Conservation (phyloP, 805 yeast species). For the Spencermartinsiella europaea region DNA sequence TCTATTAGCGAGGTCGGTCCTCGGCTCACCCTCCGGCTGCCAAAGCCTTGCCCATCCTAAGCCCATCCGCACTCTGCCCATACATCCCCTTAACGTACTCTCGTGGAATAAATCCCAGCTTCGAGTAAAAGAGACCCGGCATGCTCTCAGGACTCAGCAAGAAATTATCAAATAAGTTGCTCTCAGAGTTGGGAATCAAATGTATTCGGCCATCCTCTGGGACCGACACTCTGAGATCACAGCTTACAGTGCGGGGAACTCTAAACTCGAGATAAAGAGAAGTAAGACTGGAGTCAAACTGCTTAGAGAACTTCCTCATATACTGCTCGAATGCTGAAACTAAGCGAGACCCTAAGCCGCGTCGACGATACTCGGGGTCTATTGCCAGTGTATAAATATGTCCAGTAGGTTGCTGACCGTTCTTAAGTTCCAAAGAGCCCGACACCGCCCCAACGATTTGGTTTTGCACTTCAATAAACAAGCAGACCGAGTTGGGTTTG, state of each 20-base stretch:
- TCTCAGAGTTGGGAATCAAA: background rate
- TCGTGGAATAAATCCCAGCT: conserved; percentile 12
- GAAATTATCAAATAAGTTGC: background rate
- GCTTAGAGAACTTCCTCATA: background rate
- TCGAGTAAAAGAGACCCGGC: conserved; percentile 11
- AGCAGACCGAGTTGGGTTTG: conserved; percentile 12
- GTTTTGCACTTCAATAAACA: conserved; percentile 6
- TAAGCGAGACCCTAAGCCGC: conserved; percentile 18
- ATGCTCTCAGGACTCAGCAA: background rate
- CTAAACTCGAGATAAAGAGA: background rate
- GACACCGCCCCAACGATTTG: conserved; percentile 16
- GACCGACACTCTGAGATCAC: background rate
- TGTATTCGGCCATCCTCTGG: background rate
- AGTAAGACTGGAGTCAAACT: background rate
- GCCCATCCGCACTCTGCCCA: background rate
- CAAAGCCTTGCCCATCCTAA: background rate
- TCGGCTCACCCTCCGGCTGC: too few species aligned
- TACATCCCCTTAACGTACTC: background rate
- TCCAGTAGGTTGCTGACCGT: conserved; percentile 10
- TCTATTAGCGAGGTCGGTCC: too few species aligned
- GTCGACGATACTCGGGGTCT: conserved; percentile 17
- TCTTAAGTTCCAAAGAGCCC: conserved; percentile 11
- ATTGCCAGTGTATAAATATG: conserved; percentile 22
- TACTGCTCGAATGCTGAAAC: conserved; percentile 9
- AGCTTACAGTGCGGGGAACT: background rate